Evolutionary conservation across 371 early-diverging fungal genomes (phyloP).

Genomic region (Mucor velutinosus): DNA sequence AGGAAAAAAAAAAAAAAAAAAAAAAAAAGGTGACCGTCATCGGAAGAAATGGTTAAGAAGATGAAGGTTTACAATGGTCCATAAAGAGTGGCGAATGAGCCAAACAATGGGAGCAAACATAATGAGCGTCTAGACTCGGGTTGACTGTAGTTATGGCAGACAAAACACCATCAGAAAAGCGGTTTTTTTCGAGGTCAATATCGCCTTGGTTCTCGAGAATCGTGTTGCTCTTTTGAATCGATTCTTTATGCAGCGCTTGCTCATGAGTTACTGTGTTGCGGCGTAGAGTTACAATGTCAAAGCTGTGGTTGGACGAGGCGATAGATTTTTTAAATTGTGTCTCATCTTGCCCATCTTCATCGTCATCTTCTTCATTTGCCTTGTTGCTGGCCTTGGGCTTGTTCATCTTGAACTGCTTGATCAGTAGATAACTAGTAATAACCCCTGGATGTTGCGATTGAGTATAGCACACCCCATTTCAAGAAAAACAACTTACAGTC

Average conservation of each 20-base stretch:
- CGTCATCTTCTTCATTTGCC: background rate
- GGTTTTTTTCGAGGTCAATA: background rate
- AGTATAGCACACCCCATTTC: background rate
- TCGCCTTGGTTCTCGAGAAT: background rate
- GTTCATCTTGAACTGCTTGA: constrained; percentile 38
- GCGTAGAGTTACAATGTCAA: background rate
- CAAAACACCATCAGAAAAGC: background rate
- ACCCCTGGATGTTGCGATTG: constrained; percentile 30
- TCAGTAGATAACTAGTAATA: constrained; percentile 40
- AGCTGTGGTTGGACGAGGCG: background rate
- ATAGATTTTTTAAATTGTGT: background rate
- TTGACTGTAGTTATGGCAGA: background rate
- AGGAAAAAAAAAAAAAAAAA: background rate
- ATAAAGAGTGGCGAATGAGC: background rate
- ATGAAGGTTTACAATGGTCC: background rate
- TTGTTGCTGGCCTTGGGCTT: background rate
- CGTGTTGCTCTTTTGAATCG: background rate
- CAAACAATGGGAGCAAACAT: background rate
- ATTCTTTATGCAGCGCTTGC: background rate
- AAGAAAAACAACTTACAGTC: constrained; percentile 37
- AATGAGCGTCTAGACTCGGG: background rate
- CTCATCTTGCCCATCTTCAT: background rate
- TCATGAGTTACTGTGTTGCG: background rate
- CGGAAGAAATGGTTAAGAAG: background rate
- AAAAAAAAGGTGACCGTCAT: background rate